These are phyloP conservation scores for Mrakia gelida DNA, from an alignment of 768 basidiomycete genomes.

Conservation along the genomic window DNA sequence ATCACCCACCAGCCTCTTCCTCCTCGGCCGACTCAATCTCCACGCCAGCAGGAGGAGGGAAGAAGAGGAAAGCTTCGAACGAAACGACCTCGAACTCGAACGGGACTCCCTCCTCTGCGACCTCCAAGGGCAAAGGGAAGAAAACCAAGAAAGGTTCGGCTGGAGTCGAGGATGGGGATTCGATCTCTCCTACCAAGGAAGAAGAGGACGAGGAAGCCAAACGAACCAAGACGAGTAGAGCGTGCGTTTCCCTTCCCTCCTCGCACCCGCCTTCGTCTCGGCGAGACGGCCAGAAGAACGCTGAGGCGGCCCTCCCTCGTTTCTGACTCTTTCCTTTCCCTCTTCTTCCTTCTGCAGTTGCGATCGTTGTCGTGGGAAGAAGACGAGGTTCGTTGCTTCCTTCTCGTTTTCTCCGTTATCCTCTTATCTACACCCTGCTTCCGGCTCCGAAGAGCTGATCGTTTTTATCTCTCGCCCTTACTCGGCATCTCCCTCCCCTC, in stretches of 20 bases:
- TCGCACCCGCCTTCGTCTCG: neutral
- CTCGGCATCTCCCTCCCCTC: neutral
- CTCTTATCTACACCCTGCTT: neutral
- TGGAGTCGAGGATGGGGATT: neutral
- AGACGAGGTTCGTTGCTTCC: conserved; percentile 48
- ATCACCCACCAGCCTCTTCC: conserved; percentile 34
- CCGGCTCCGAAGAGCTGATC: neutral
- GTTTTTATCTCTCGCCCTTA: neutral
- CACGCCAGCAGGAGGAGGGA: too few species aligned
- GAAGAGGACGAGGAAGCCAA: conserved; percentile 51
- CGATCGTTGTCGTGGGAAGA: conserved; percentile 82
- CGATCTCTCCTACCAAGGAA: neutral
- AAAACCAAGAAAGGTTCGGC: neutral
- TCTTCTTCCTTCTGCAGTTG: conserved; percentile 39
- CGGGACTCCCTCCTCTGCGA: neutral
- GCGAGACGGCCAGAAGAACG: neutral
- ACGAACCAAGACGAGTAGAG: conserved; percentile 85
- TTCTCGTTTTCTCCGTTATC: neutral
- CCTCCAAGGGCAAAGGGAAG: neutral
- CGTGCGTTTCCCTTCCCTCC: conserved; percentile 46
- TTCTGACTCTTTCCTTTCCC: neutral
- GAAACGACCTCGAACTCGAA: conserved; percentile 15
- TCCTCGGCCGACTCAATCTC: conserved; percentile 34
- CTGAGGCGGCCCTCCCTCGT: neutral
- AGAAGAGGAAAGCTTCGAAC: conserved; percentile 37